phyloP scores from a whole-genome alignment of 2,329 filamentous ascomycete genomes.

The Tolypocladium tundrense region DNA sequence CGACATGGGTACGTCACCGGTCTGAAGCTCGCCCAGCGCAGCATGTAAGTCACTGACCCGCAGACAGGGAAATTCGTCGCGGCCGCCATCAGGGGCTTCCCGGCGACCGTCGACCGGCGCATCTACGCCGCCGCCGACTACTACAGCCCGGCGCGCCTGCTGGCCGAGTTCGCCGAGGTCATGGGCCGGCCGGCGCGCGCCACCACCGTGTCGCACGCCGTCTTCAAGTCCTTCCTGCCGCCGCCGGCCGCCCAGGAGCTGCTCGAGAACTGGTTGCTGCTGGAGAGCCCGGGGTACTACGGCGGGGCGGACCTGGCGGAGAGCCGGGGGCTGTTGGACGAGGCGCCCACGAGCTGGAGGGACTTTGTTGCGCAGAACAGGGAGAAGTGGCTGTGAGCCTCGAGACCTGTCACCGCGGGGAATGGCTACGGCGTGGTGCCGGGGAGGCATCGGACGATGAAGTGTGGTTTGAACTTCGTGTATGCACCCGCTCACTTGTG shows the following conservation, averaged over 20 bases:
- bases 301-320: constrained; percentile 20
- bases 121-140: constrained; percentile 27
- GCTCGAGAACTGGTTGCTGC: constrained; percentile 30
- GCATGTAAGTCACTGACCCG: no score
- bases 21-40: no score
- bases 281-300: constrained; percentile 32
- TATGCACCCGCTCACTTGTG: no score
- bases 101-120: constrained; percentile 16
- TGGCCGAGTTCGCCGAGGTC: constrained; percentile 23
- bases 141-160: constrained; percentile 18
- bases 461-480: no score
- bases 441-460: no score
- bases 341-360: constrained; percentile 27
- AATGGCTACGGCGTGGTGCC: no score
- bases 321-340: constrained; percentile 21
- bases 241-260: constrained; percentile 21
- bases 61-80: constrained; percentile 22
- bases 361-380: constrained; percentile 22
- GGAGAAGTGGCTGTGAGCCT: constrained; percentile 12
- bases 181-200: constrained; percentile 21
- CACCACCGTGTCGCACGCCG: constrained; percentile 19
- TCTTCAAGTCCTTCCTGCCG: constrained; percentile 24
- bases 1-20: constrained; percentile 28
- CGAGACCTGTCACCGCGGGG: no score
- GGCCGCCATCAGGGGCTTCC: constrained; percentile 20